Conservation (phyloP, 1,284 basidiomycete genomes). For the Tausonia pullulans region DNA sequence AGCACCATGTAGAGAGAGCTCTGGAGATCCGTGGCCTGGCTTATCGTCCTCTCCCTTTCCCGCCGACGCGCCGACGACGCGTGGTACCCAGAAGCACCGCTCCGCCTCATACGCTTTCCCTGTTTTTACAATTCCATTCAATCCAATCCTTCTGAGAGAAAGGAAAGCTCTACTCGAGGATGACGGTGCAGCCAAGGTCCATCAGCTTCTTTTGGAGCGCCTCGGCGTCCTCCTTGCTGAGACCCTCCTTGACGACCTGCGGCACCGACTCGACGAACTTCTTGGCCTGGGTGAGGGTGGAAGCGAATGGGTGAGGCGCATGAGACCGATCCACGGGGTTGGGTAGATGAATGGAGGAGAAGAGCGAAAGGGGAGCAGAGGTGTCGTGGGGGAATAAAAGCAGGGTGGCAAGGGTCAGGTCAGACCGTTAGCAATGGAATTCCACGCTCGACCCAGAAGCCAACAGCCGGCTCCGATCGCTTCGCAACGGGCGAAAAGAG, state of each 20-base stretch:
- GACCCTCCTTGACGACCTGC: conserved; percentile 87
- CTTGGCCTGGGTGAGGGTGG: conserved; percentile 60
- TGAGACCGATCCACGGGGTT: no score
- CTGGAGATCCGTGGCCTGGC: no score
- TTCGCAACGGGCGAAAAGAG: conserved; percentile 22
- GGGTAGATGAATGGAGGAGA: no score
- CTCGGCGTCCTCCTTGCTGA: conserved; percentile 96
- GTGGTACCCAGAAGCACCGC: no score
- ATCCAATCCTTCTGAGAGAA: conserved; percentile 47
- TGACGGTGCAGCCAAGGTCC: conserved; percentile 76
- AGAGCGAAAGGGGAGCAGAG: background rate
- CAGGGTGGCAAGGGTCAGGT: background rate
- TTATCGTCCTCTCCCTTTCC: no score
- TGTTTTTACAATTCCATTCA: conserved; percentile 47
- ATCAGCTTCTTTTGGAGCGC: conserved; percentile 87
- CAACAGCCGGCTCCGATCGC: conserved; percentile 9
- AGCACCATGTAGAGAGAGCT: no score
- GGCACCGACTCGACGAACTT: conserved; percentile 97
- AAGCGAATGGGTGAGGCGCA: background rate
- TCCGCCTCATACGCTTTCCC: no score
- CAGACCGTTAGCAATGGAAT: no score
- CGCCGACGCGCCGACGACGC: no score
- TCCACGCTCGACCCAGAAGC: no score
- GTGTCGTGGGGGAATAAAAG: background rate
- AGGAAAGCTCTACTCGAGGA: conserved; percentile 50